phyloP scores from a whole-genome alignment of 345 rosid species.

The Capsella bursapastoris region DNA sequence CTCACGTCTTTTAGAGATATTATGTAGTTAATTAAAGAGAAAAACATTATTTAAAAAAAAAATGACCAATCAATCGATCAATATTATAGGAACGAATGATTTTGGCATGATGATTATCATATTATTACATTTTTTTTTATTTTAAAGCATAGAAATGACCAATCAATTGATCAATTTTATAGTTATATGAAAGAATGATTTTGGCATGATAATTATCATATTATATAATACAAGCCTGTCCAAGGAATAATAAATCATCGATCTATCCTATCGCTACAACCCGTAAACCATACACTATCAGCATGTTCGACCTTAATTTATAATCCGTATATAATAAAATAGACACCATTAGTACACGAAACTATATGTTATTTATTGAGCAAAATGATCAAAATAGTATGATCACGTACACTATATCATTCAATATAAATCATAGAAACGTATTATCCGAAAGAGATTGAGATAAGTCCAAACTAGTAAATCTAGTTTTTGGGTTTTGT shows the following conservation, averaged over 20 bases:
- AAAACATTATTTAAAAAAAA: not conserved
- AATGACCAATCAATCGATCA: too few relatives aligned
- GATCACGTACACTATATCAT: not conserved
- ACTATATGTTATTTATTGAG: not conserved
- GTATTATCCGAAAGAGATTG: not conserved
- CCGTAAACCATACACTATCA: not conserved
- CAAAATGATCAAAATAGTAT: constrained; percentile 7
- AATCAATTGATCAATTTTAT: not conserved
- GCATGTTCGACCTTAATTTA: constrained; percentile 24
- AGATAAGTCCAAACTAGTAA: too few relatives aligned
- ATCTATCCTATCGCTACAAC: too few relatives aligned
- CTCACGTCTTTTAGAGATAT: not conserved
- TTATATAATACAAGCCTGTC: not conserved
- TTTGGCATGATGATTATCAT: too few relatives aligned
- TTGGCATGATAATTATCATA: constrained; percentile 3
- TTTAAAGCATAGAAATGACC: not conserved
- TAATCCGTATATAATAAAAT: constrained; percentile 1
- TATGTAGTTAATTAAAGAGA: not conserved
- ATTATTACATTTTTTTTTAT: too few relatives aligned
- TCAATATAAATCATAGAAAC: not conserved
- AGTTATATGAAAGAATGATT: not conserved
- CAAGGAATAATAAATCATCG: too few relatives aligned
- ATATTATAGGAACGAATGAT: too few relatives aligned
- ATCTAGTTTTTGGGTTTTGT: too few relatives aligned
- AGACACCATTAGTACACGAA: constrained; percentile 4